phyloP scores from a whole-genome alignment of 257 asterid species.

The Capsicum pubescens region DNA sequence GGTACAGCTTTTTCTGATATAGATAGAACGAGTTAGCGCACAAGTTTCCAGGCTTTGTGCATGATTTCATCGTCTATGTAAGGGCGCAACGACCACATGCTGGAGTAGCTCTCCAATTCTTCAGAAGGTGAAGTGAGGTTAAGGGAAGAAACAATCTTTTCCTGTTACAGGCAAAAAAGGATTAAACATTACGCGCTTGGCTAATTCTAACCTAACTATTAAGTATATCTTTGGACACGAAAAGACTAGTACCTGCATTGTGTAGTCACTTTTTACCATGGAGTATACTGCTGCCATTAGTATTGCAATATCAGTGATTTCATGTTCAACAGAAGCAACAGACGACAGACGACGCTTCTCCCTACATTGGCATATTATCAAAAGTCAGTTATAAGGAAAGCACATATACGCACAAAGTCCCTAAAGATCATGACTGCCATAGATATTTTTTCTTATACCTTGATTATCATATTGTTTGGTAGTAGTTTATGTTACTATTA shows the following conservation, averaged over 20 bases:
- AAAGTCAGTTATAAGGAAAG: background rate
- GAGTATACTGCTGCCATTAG: constrained; percentile 65
- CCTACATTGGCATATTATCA: constrained; percentile 44
- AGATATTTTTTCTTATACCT: too few relatives aligned
- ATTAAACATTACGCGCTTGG: background rate
- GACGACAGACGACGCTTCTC: constrained; percentile 34
- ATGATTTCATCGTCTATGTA: constrained; percentile 71
- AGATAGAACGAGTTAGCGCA: constrained; percentile 30
- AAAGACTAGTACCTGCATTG: constrained; percentile 75
- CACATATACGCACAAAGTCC: background rate
- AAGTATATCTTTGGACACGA: too few relatives aligned
- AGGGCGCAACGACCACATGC: constrained; percentile 90
- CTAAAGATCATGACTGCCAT: background rate
- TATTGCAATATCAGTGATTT: constrained; percentile 55
- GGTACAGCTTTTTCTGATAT: too few relatives aligned
- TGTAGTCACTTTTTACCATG: constrained; percentile 77
- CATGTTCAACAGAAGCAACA: constrained; percentile 47
- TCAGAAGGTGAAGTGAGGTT: constrained; percentile 61
- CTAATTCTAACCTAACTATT: background rate
- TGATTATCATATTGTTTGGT: too few relatives aligned
- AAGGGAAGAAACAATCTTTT: constrained; percentile 64
- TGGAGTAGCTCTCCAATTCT: constrained; percentile 78
- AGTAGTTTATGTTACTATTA: too few relatives aligned
- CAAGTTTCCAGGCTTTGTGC: constrained; percentile 67
- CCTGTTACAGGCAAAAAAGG: constrained; percentile 43